Conservation (phyloP, 805 yeast species). For the Cyberlindnera euphorbiiphila region DNA sequence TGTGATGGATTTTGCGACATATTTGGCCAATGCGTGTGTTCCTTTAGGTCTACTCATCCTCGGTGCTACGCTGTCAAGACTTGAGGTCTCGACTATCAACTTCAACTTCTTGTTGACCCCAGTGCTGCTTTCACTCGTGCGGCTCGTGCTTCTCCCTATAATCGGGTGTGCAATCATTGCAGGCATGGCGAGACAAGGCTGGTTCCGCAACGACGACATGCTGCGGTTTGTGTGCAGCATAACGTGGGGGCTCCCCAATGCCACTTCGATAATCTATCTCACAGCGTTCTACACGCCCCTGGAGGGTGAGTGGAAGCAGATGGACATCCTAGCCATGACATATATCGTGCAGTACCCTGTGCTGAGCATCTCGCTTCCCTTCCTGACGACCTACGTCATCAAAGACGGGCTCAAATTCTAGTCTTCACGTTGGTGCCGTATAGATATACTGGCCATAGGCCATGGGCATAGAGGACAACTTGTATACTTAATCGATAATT, state of each 20-base stretch:
- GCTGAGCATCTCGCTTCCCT: slow-evolving; percentile 25
- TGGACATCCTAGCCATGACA: slow-evolving; percentile 19
- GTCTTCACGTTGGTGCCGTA: no score
- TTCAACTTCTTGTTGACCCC: slow-evolving; percentile 42
- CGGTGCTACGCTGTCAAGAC: slow-evolving; percentile 86
- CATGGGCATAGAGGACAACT: no score
- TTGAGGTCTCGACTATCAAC: slow-evolving; percentile 50
- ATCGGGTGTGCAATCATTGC: slow-evolving; percentile 68
- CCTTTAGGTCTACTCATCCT: slow-evolving; percentile 81
- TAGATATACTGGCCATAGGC: no score
- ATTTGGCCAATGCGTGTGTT: slow-evolving; percentile 84
- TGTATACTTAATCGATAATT: no score
- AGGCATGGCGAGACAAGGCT: slow-evolving; percentile 59
- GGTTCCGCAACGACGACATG: slow-evolving; percentile 53
- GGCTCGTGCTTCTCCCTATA: slow-evolving; percentile 73
- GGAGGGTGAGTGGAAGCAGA: slow-evolving; percentile 17
- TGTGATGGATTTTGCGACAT: slow-evolving; percentile 73
- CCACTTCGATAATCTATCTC: slow-evolving; percentile 82
- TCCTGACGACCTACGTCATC: slow-evolving; percentile 18
- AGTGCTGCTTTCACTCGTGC: slow-evolving; percentile 47
- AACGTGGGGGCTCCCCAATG: slow-evolving; percentile 80
- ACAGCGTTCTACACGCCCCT: slow-evolving; percentile 81
- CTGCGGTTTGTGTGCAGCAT: slow-evolving; percentile 72
- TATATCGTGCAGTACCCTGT: slow-evolving; percentile 25
- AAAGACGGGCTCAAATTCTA: slow-evolving; percentile 11